Conservation (phyloP, 2,329 filamentous ascomycete genomes). For the Fusarium clavum region DNA sequence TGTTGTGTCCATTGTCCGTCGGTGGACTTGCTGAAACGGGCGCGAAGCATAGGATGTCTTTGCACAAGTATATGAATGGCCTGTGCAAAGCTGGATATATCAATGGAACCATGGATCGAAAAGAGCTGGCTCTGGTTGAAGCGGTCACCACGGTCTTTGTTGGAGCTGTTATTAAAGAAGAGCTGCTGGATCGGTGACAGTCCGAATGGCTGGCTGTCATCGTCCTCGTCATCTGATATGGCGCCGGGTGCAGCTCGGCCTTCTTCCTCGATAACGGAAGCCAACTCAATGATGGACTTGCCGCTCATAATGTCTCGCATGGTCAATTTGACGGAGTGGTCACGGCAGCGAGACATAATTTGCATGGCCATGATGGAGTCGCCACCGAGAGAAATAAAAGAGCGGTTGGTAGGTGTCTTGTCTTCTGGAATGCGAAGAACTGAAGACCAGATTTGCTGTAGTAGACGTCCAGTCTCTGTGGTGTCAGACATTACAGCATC, state of each 20-base stretch:
- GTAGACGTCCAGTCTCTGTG: conserved; percentile 3
- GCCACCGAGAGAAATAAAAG: conserved; percentile 56
- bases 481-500: not conserved
- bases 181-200: conserved; percentile 59
- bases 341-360: conserved; percentile 54
- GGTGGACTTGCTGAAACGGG: conserved; percentile 43
- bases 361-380: conserved; percentile 60
- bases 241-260: not conserved
- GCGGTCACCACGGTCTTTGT: conserved; percentile 47
- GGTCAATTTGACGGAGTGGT: conserved; percentile 46
- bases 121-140: conserved; percentile 61
- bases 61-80: conserved; percentile 46
- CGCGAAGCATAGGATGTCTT: conserved; percentile 53
- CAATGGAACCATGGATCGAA: conserved; percentile 41
- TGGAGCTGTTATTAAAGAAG: conserved; percentile 51
- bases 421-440: conserved; percentile 53
- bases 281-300: conserved; percentile 47
- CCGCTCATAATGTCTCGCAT: conserved; percentile 51
- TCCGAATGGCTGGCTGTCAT: conserved; percentile 44
- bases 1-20: conserved; percentile 39
- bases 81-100: conserved; percentile 14
- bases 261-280: conserved; percentile 5
- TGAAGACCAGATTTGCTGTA: conserved; percentile 53
- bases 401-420: conserved; percentile 47
- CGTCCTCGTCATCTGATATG: not conserved